A percentile compares a stretch with the other conserved stretches of the same genome.
These are phyloP conservation scores for Anacardium occidentale DNA, from an alignment of 345 rosid genomes.

Conservation along the genomic window DNA sequence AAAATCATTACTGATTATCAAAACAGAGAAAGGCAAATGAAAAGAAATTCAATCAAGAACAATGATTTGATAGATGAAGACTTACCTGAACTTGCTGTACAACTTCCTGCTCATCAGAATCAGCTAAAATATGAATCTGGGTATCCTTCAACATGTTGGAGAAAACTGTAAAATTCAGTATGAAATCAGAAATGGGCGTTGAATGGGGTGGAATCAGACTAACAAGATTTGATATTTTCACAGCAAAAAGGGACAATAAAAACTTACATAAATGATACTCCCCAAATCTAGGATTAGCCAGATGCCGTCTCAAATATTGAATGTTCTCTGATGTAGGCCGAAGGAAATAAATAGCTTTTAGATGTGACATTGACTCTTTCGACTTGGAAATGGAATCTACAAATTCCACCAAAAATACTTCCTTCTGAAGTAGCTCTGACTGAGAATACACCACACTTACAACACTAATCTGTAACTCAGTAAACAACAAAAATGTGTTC, in stretches of 20 bases:
- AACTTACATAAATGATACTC: slow-evolving; percentile 83
- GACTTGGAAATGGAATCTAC: slow-evolving; percentile 83
- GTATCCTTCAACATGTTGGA: slow-evolving; percentile 95
- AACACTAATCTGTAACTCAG: slow-evolving; percentile 65
- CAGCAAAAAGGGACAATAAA: slow-evolving; percentile 3
- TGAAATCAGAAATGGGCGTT: slow-evolving; percentile 1
- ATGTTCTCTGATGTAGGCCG: slow-evolving; percentile 87
- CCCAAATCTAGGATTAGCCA: slow-evolving; percentile 82
- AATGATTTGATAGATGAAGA: not conserved
- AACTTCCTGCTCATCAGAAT: slow-evolving; percentile 96
- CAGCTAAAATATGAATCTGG: slow-evolving; percentile 93
- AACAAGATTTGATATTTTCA: not conserved
- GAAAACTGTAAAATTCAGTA: slow-evolving; percentile 66
- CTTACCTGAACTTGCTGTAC: slow-evolving; percentile 95
- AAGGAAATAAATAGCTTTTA: slow-evolving; percentile 87
- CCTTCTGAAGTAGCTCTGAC: slow-evolving; percentile 93
- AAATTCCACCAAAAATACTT: slow-evolving; percentile 88
- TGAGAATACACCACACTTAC: slow-evolving; percentile 93
- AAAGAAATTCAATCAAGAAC: slow-evolving; percentile 14
- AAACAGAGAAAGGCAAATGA: not conserved
- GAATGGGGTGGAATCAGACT: slow-evolving; percentile 3
- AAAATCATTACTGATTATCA: not conserved
- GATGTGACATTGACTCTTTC: slow-evolving; percentile 86
- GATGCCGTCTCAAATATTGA: slow-evolving; percentile 78
- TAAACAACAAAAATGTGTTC: not conserved